Conservation (phyloP, 306 rosid species). For the Inga leiocalycina region DNA sequence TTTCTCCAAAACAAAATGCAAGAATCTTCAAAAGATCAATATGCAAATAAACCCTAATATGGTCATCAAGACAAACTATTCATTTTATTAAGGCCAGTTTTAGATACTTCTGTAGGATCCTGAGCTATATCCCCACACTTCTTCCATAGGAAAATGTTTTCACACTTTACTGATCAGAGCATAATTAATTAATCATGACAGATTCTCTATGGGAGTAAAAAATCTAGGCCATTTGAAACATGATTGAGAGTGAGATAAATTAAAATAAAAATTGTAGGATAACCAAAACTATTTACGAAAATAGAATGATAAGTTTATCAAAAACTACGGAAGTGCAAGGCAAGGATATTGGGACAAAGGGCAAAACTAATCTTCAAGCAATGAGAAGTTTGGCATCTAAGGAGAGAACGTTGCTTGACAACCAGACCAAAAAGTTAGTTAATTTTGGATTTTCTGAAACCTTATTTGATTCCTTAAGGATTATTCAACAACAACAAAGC, state of each 20-base stretch:
- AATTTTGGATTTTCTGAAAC: neutral
- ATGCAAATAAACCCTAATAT: slow-evolving; percentile 1
- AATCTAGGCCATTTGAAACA: neutral
- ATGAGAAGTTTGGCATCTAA: neutral
- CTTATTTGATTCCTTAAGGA: neutral
- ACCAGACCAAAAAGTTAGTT: neutral
- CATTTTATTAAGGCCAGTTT: neutral
- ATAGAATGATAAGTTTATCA: slow-evolving; percentile 12
- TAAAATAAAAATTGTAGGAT: neutral
- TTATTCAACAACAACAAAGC: neutral
- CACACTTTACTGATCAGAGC: neutral
- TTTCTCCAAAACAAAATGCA: neutral
- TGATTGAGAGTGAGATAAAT: neutral
- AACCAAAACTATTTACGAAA: neutral
- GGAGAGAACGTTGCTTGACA: neutral
- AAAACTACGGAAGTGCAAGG: neutral
- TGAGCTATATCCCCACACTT: neutral
- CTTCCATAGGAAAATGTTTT: neutral
- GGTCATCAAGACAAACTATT: neutral
- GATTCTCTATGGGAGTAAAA: neutral
- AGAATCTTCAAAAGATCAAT: slow-evolving; percentile 10
- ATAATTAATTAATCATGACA: neutral
- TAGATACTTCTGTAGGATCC: neutral
- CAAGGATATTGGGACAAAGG: slow-evolving; percentile 4
- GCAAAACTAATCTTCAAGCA: neutral